phyloP scores from a whole-genome alignment of 2,329 filamentous ascomycete genomes.

The Lithohypha guttulata region DNA sequence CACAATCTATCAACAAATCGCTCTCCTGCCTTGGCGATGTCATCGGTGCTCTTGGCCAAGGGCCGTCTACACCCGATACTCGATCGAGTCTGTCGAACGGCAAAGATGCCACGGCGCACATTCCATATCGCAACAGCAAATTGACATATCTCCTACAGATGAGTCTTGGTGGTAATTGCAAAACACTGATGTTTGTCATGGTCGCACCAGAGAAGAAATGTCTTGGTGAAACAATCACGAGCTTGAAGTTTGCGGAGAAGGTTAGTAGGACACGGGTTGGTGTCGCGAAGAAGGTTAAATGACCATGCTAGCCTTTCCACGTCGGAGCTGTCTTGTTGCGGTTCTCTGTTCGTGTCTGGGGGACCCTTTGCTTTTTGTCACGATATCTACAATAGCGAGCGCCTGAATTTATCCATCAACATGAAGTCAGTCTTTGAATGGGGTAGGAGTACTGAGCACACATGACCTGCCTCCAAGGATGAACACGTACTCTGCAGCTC shows the following conservation, averaged over 20 bases:
- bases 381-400: too few relatives aligned
- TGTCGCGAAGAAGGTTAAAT: constrained; percentile 17
- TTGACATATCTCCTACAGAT: constrained; percentile 92
- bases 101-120: constrained; percentile 42
- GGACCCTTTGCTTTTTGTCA: too few relatives aligned
- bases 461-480: too few relatives aligned
- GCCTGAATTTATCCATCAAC: too few relatives aligned
- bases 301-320: too few relatives aligned
- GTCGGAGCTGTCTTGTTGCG: too few relatives aligned
- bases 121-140: constrained; percentile 95
- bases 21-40: constrained; percentile 88
- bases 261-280: constrained; percentile 35
- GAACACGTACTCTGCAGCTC: too few relatives aligned
- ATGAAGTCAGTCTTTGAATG: too few relatives aligned
- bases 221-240: constrained; percentile 84
- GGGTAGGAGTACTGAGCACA: too few relatives aligned
- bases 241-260: constrained; percentile 91
- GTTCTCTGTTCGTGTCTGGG: too few relatives aligned
- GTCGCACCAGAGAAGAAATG: constrained; percentile 84
- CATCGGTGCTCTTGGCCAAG: constrained; percentile 69
- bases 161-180: constrained; percentile 86
- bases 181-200: constrained; percentile 99
- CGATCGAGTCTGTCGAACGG: constrained; percentile 46
- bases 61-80: constrained; percentile 29
- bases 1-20: constrained; percentile 94